Percentiles rank a stretch among this genome's conserved stretches.
Conservation (phyloP, 495 filamentous ascomycete species). For the Hypoxylon intermedium region DNA sequence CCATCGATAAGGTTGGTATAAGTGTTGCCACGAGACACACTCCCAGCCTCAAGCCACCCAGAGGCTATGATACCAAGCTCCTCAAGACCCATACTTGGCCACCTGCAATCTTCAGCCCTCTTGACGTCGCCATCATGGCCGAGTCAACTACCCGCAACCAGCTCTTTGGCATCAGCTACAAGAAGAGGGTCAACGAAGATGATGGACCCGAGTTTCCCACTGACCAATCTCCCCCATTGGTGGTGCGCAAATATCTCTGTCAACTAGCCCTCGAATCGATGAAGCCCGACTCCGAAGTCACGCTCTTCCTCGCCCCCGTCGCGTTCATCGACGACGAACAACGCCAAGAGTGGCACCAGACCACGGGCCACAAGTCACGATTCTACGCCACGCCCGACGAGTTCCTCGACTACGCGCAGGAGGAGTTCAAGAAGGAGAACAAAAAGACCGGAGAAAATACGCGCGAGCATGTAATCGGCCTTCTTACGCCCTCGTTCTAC, state of each 20-base stretch:
- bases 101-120: slow-evolving; percentile 5
- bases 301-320: slow-evolving; percentile 27
- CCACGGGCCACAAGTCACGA: slow-evolving; percentile 26
- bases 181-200: neutral
- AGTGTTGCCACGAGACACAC: neutral
- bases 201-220: slow-evolving; percentile 2
- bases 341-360: slow-evolving; percentile 20
- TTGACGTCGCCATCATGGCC: slow-evolving; percentile 23
- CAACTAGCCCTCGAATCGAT: slow-evolving; percentile 9
- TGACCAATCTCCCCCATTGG: slow-evolving; percentile 12
- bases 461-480: slow-evolving; percentile 17
- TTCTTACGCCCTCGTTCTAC: slow-evolving; percentile 33
- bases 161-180: slow-evolving; percentile 20
- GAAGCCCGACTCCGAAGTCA: neutral
- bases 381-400: slow-evolving; percentile 27
- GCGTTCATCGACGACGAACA: slow-evolving; percentile 22
- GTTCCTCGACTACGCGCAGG: slow-evolving; percentile 18
- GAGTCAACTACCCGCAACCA: neutral
- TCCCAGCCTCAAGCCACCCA: neutral
- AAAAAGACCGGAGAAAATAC: neutral
- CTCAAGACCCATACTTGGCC: slow-evolving; percentile 5
- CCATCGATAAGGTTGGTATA: slow-evolving; percentile 3
- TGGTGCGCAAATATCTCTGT: slow-evolving; percentile 19
- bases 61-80: neutral
- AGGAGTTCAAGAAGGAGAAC: slow-evolving; percentile 7